Percentiles rank a stretch among this genome's conserved stretches.
phyloP scores from a whole-genome alignment of 1,284 basidiomycete genomes.

The Ceratobasidium theobromae region DNA sequence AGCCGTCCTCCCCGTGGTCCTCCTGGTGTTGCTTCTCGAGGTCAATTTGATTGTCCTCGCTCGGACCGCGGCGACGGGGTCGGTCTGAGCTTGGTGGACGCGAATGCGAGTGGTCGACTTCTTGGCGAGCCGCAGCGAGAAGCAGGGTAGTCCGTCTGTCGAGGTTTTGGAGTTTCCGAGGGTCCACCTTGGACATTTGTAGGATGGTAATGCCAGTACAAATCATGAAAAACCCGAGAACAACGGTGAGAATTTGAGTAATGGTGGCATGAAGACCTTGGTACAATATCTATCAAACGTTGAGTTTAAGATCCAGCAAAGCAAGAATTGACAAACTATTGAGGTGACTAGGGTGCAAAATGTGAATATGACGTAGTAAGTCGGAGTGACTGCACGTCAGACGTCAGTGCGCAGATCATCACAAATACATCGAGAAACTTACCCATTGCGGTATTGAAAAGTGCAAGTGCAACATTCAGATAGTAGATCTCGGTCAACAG shows the following conservation, averaged over 20 bases:
- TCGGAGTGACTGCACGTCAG: constrained; percentile 52
- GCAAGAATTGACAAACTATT: constrained; percentile 41
- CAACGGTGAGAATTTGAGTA: constrained; percentile 81
- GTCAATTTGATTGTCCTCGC: background rate
- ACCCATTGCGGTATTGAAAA: constrained; percentile 62
- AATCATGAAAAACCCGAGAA: constrained; percentile 87
- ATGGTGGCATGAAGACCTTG: constrained; percentile 62
- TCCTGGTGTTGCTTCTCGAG: constrained; percentile 7
- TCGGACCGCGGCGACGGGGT: background rate
- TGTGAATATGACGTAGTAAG: constrained; percentile 64
- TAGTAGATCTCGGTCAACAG: constrained; percentile 61
- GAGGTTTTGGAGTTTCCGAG: constrained; percentile 49
- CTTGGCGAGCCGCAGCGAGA: constrained; percentile 44
- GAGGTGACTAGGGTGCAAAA: constrained; percentile 58
- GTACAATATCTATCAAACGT: constrained; percentile 53
- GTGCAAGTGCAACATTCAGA: constrained; percentile 67
- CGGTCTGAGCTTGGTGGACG: background rate
- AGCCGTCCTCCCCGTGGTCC: constrained; percentile 1
- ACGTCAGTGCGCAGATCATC: constrained; percentile 11
- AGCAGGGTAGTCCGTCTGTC: constrained; percentile 53
- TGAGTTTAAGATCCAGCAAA: background rate
- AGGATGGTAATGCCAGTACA: constrained; percentile 66
- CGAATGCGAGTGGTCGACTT: constrained; percentile 26
- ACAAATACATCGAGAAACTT: constrained; percentile 28
- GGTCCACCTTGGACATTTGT: constrained; percentile 66